Evolutionary conservation across 352 stramenopile genomes (phyloP).

Genomic region (Pythium myriotylum): DNA sequence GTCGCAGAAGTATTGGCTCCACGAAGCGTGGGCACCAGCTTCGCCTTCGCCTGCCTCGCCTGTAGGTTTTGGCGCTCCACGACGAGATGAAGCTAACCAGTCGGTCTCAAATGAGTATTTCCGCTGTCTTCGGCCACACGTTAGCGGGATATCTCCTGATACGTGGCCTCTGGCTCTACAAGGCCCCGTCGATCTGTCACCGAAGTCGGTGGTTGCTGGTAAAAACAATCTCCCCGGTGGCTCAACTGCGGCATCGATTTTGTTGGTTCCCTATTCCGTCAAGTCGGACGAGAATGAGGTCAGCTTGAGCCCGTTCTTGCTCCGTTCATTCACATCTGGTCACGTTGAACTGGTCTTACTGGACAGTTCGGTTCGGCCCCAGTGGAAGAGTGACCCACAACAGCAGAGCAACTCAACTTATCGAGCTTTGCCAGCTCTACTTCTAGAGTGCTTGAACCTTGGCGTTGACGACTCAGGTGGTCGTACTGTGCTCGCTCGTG

Average conservation of each 20-base stretch:
- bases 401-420: constrained; percentile 2
- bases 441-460: constrained; percentile 77
- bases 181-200: constrained; percentile 58
- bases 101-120: constrained; percentile 29
- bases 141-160: constrained; percentile 72
- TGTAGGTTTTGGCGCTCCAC: not conserved
- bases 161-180: constrained; percentile 79
- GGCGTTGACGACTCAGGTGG: constrained; percentile 75
- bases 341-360: constrained; percentile 78
- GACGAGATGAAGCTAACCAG: constrained; percentile 21
- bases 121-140: constrained; percentile 55
- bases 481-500: constrained; percentile 52
- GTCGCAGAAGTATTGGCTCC: constrained; percentile 85
- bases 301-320: constrained; percentile 52
- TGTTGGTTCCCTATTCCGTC: constrained; percentile 49
- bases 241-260: constrained; percentile 50
- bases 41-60: constrained; percentile 6
- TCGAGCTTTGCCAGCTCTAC: constrained; percentile 44
- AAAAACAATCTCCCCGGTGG: constrained; percentile 50
- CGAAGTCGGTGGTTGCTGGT: constrained; percentile 58
- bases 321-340: constrained; percentile 71
- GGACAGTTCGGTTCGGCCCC: constrained; percentile 58
- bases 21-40: constrained; percentile 58
- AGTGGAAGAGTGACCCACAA: constrained; percentile 51
- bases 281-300: constrained; percentile 38